phyloP scores from a whole-genome alignment of 129 eudicot genomes.

The Saposhnikovia divaricata region DNA sequence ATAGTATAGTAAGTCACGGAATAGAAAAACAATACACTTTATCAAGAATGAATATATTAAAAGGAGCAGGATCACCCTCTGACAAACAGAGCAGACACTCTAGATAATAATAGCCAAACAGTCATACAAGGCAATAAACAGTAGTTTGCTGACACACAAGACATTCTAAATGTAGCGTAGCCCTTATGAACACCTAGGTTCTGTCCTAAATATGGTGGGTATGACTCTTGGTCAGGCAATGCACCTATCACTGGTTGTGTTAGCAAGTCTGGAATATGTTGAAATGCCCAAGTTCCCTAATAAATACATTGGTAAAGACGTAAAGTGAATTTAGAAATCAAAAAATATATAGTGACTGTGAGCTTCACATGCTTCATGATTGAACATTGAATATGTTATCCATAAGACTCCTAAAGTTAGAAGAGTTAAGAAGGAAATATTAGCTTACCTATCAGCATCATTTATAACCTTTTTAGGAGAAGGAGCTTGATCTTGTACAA shows the following conservation, averaged over 20 bases:
- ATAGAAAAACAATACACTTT: background rate
- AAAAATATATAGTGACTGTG: background rate
- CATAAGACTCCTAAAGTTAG: background rate
- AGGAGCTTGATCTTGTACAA: slow-evolving; percentile 47
- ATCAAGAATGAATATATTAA: background rate
- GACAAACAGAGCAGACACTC: background rate
- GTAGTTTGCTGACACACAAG: background rate
- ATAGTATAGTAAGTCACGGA: background rate
- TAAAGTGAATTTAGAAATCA: background rate
- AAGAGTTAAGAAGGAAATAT: background rate
- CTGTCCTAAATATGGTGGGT: background rate
- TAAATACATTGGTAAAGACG: background rate
- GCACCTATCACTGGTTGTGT: background rate
- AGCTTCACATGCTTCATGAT: background rate
- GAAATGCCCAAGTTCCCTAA: background rate
- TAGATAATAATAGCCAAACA: background rate
- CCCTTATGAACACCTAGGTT: background rate
- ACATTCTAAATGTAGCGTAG: background rate
- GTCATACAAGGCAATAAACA: background rate
- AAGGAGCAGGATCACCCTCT: background rate
- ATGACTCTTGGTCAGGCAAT: background rate
- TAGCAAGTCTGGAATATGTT: background rate
- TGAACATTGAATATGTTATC: background rate
- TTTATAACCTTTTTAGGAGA: slow-evolving; percentile 41
- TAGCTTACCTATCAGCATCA: slow-evolving; percentile 60